These are phyloP conservation scores for Ophiostoma pallidulum DNA, from an alignment of 2,329 filamentous ascomycete species.

Conservation along the genomic window DNA sequence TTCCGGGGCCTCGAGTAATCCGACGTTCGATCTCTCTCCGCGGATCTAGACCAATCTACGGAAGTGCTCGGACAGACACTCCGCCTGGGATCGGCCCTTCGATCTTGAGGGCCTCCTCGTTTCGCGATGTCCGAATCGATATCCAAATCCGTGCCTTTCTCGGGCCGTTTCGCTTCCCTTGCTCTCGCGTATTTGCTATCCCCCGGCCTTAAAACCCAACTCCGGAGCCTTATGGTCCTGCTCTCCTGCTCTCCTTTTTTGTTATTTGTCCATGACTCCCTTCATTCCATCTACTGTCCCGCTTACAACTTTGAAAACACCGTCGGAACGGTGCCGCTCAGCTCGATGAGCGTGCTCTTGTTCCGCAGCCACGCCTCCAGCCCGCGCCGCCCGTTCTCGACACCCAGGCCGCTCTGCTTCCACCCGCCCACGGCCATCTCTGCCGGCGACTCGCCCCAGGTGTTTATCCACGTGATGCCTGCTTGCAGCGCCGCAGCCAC, in stretches of 20 bases:
- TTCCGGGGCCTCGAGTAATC: no score
- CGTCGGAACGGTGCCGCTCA: conserved; percentile 59
- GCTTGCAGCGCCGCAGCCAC: conserved; percentile 64
- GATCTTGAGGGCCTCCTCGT: no score
- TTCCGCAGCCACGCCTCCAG: conserved; percentile 76
- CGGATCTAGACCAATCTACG: no score
- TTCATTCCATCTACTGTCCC: no score
- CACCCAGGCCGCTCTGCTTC: conserved; percentile 81
- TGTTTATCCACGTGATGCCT: conserved; percentile 87
- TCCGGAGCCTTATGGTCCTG: no score
- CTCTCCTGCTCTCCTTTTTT: no score
- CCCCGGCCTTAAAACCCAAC: neutral
- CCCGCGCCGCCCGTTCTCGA: conserved; percentile 75
- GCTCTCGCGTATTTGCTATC: neutral
- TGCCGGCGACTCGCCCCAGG: conserved; percentile 84
- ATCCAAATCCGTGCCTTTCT: neutral
- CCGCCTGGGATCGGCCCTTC: no score
- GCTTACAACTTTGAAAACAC: conserved; percentile 61
- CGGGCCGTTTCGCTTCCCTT: neutral
- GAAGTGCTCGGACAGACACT: no score
- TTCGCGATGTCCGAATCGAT: no score
- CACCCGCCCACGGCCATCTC: conserved; percentile 90
- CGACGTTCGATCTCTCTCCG: no score
- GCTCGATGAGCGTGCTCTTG: conserved; percentile 81
- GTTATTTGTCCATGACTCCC: no score